Base-by-base conservation (phyloP, 108 stramenopile genomes). In the Aureococcus anophagefferens region DNA sequence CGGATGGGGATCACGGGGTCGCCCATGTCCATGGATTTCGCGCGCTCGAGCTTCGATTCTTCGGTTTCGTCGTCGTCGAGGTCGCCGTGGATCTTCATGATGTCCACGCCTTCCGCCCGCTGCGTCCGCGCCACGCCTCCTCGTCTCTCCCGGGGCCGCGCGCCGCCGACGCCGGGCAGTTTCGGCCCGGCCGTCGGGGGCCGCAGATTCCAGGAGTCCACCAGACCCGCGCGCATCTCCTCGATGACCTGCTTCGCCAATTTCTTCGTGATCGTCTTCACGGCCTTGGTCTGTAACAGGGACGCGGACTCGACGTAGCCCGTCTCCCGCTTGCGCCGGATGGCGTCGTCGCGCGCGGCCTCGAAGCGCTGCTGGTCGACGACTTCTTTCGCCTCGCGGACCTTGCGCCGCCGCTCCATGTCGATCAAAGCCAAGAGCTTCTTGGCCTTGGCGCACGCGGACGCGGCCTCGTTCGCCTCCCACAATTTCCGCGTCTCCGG, bases 401-500 rank as follows among this genome's bases (percentile, higher is more conserved):
- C 3, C 70, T 33, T n/a, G 70, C 70, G 51, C 35, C 33, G 46
- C 35, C 63, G 28, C 63, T 71, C 70, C 17, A 34, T n/a, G 18
- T 35, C 34, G 30, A 67, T 33, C 33, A 72, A 21, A 44, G 51
- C 66, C 70, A 72, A 46, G 40, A 45, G 32, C 33, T 30, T 29
- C 51, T 76, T 51, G 65, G 66, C 65, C 40, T 72, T 34, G 21
- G 30, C 71, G 15, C 5, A 59, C 15, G 71, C 64, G 7, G 62
- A 46, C 69, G 46, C 75, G 5, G 68, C 59, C 45, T 68, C 75
- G 37, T 79, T 59, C 16, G 72, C 66, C 36, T 72, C 30, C 75
- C 75, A 76, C 25, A 59, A 30, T 35, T 66, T 40, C 45, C 66
- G 66, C 11, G 67, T 45, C 17, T 51, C 67, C 3, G 66, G 30